These are phyloP conservation scores for Erythrobasidium hasegawianum DNA, from an alignment of 1,284 basidiomycete species.

Conservation along the genomic window DNA sequence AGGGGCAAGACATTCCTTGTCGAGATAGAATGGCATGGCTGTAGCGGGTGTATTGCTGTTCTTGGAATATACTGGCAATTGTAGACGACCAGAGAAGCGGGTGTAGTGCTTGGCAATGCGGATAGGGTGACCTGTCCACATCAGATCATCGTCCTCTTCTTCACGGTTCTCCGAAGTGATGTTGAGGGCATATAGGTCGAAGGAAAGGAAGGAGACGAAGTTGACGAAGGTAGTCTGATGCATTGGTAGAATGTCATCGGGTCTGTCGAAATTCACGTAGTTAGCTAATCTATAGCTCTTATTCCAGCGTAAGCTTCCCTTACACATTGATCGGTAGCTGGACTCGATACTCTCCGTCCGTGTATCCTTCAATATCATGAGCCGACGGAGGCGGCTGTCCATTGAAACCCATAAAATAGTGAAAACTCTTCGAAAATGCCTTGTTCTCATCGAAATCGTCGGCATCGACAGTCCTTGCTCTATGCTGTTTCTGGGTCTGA, in stretches of 20 bases:
- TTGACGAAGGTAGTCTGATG: conserved; percentile 28
- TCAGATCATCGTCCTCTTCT: conserved; percentile 3
- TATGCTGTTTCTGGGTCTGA: conserved; percentile 2
- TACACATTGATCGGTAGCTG: too few species aligned
- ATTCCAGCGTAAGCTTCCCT: too few species aligned
- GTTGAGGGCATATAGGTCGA: conserved; percentile 19
- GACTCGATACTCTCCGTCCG: too few species aligned
- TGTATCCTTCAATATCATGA: too few species aligned
- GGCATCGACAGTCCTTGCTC: background rate
- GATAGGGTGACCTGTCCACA: conserved; percentile 14
- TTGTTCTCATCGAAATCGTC: background rate
- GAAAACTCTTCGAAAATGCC: background rate
- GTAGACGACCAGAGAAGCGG: conserved; percentile 20
- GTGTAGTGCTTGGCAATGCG: conserved; percentile 5
- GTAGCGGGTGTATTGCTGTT: conserved; percentile 2
- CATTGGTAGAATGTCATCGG: conserved; percentile 10
- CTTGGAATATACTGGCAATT: conserved; percentile 13
- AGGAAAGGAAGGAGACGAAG: conserved; percentile 9
- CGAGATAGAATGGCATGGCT: conserved; percentile 4
- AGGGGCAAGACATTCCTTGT: conserved; percentile 18
- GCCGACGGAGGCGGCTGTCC: too few species aligned
- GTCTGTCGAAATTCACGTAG: background rate
- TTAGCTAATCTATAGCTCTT: too few species aligned
- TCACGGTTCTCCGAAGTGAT: background rate
- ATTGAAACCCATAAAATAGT: too few species aligned